Conservation (phyloP, 768 basidiomycete genomes). For the Mycena floridula region DNA sequence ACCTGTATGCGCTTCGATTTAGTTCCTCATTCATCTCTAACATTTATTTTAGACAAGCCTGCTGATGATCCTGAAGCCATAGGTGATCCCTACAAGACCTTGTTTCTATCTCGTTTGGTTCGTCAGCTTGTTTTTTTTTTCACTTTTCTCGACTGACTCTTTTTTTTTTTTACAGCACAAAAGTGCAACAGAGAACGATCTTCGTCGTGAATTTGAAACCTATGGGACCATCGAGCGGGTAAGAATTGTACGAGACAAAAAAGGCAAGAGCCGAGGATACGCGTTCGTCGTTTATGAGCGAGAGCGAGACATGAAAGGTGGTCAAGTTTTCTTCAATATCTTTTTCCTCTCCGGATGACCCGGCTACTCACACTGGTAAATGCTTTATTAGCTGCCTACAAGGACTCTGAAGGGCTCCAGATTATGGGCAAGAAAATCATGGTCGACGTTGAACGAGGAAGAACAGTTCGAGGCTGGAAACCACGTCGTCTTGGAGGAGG, state of each 20-base stretch:
- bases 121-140: slow-evolving; percentile 10
- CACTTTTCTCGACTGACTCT: slow-evolving; percentile 8
- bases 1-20: slow-evolving; percentile 55
- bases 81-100: slow-evolving; percentile 97
- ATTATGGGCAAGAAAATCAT: slow-evolving; percentile 95
- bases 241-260: slow-evolving; percentile 88
- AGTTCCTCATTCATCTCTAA: slow-evolving; percentile 6
- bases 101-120: slow-evolving; percentile 93
- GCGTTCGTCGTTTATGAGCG: slow-evolving; percentile 98
- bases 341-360: slow-evolving; percentile 7
- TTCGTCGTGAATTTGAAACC: slow-evolving; percentile 91
- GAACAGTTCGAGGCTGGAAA: slow-evolving; percentile 98
- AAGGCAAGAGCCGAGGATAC: slow-evolving; percentile 82
- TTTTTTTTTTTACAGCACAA: slow-evolving; percentile 59
- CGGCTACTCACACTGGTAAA: slow-evolving; percentile 7
- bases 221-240: slow-evolving; percentile 95
- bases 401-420: slow-evolving; percentile 95
- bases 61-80: slow-evolving; percentile 84
- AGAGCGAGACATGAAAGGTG: slow-evolving; percentile 99
- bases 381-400: slow-evolving; percentile 93
- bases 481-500: slow-evolving; percentile 96
- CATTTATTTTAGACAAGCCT: slow-evolving; percentile 70
- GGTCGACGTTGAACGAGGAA: slow-evolving; percentile 96
- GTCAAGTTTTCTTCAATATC: slow-evolving; percentile 16
- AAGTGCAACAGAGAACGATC: slow-evolving; percentile 83